A percentile compares a stretch with the other conserved stretches of the same genome.
These are phyloP conservation scores for Penicillium odoratum DNA, from an alignment of 495 filamentous ascomycete species.

Conservation along the genomic window DNA sequence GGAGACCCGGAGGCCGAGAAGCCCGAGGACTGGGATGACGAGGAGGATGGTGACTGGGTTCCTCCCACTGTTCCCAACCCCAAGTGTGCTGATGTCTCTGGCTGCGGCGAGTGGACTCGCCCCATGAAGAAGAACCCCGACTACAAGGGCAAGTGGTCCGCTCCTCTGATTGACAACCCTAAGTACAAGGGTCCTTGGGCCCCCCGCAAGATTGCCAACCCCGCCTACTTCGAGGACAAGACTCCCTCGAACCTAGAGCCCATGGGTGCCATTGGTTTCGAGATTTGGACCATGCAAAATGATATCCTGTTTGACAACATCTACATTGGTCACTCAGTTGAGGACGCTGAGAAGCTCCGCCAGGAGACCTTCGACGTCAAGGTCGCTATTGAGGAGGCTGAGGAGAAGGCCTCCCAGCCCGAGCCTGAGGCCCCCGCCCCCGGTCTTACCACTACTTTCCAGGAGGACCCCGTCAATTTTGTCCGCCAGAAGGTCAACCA, in stretches of 20 bases:
- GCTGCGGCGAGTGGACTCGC: constrained; percentile 90
- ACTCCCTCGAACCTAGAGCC: constrained; percentile 94
- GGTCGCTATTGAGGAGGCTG: constrained; percentile 75
- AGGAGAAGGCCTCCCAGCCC: constrained; percentile 81
- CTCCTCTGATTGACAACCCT: constrained; percentile 95
- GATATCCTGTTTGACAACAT: constrained; percentile 99
- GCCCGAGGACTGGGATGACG: constrained; percentile 99
- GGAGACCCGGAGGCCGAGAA: constrained; percentile 97
- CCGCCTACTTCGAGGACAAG: constrained; percentile 97
- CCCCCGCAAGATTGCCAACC: constrained; percentile 96
- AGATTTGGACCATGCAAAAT: constrained; percentile 99
- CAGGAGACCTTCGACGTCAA: constrained; percentile 93
- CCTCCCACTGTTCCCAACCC: constrained; percentile 92
- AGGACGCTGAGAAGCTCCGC: constrained; percentile 88
- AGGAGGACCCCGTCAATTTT: constrained; percentile 87
- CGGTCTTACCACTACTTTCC: constrained; percentile 82
- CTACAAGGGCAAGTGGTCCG: constrained; percentile 99
- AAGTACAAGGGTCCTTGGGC: constrained; percentile 96
- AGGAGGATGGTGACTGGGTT: constrained; percentile 99
- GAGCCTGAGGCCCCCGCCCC: constrained; percentile 65
- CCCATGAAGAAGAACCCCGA: constrained; percentile 94
- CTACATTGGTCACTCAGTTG: constrained; percentile 97
- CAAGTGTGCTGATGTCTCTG: constrained; percentile 90
- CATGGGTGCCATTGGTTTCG: constrained; percentile 97
- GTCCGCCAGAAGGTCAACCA: constrained; percentile 89